These are phyloP conservation scores for Mycena alexandri DNA, from an alignment of 768 basidiomycete genomes.

Conservation along the genomic window DNA sequence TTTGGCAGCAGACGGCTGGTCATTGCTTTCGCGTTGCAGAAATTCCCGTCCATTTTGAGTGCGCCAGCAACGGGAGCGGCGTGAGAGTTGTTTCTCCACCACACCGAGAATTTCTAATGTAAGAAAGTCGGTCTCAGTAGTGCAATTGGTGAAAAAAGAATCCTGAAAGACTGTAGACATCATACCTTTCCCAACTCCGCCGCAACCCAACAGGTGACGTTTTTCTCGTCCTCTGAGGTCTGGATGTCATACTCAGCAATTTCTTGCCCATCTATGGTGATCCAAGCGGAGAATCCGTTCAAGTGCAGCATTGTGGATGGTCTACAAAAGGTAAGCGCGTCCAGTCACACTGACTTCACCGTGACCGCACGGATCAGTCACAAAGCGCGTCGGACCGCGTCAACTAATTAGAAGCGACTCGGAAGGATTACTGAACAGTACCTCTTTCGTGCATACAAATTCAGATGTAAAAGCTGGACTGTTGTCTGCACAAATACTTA, in stretches of 20 bases:
- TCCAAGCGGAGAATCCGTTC: slow-evolving; percentile 35
- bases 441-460: no score
- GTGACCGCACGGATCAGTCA: no score
- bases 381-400: no score
- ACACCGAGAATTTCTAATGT: slow-evolving; percentile 36
- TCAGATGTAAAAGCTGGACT: no score
- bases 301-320: slow-evolving; percentile 29
- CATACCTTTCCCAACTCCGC: slow-evolving; percentile 44
- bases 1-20: no score
- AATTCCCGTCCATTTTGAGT: slow-evolving; percentile 34
- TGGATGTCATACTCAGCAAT: slow-evolving; percentile 32
- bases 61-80: not conserved
- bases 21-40: not conserved
- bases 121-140: not conserved
- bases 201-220: slow-evolving; percentile 42
- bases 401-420: no score
- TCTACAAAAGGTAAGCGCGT: not conserved
- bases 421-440: no score
- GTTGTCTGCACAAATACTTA: no score
- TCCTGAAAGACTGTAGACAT: no score
- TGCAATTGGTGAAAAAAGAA: not conserved
- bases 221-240: slow-evolving; percentile 29
- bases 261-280: slow-evolving; percentile 32
- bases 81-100: slow-evolving; percentile 28
- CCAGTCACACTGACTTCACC: no score